Evolutionary conservation across 2,329 filamentous ascomycete species (phyloP).

Genomic region (Cercospora berteroae): DNA sequence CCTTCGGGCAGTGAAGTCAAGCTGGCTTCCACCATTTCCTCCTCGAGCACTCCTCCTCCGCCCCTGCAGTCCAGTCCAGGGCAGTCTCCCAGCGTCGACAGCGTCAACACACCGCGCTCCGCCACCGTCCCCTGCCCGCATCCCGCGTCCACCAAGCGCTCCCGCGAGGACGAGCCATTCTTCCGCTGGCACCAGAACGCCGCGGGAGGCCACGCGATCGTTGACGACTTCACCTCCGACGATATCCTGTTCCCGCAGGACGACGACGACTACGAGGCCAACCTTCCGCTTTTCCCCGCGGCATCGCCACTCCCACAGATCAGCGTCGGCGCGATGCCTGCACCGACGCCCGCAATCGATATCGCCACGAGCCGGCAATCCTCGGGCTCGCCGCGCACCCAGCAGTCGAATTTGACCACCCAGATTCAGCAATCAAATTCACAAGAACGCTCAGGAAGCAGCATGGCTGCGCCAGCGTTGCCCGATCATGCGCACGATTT

Average conservation of each 20-base stretch:
- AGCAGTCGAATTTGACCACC: slow-evolving; percentile 63
- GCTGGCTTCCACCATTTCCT: slow-evolving; percentile 13
- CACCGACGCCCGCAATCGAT: slow-evolving; percentile 57
- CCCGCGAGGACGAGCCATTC: slow-evolving; percentile 23
- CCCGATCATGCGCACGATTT: slow-evolving; percentile 27
- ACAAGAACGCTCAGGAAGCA: slow-evolving; percentile 39
- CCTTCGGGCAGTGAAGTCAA: slow-evolving; percentile 13
- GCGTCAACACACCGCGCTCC: slow-evolving; percentile 29
- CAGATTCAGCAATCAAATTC: slow-evolving; percentile 52
- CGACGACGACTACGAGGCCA: slow-evolving; percentile 25
- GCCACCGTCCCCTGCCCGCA: neutral
- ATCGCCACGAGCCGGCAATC: slow-evolving; percentile 54
- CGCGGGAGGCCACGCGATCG: slow-evolving; percentile 19
- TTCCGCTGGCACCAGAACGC: slow-evolving; percentile 23
- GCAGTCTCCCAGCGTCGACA: slow-evolving; percentile 31
- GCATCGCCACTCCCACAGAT: slow-evolving; percentile 23
- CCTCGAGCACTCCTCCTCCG: slow-evolving; percentile 19
- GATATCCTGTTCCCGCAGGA: slow-evolving; percentile 34
- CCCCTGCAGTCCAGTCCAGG: slow-evolving; percentile 18
- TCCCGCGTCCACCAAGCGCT: neutral
- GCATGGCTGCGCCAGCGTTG: slow-evolving; percentile 10
- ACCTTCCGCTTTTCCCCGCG: slow-evolving; percentile 28
- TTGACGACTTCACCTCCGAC: slow-evolving; percentile 33
- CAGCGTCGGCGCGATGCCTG: slow-evolving; percentile 48
- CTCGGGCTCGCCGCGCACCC: slow-evolving; percentile 59